These are phyloP conservation scores for Pseudomassariella vexata DNA, from an alignment of 2,329 filamentous ascomycete genomes.

Conservation along the genomic window DNA sequence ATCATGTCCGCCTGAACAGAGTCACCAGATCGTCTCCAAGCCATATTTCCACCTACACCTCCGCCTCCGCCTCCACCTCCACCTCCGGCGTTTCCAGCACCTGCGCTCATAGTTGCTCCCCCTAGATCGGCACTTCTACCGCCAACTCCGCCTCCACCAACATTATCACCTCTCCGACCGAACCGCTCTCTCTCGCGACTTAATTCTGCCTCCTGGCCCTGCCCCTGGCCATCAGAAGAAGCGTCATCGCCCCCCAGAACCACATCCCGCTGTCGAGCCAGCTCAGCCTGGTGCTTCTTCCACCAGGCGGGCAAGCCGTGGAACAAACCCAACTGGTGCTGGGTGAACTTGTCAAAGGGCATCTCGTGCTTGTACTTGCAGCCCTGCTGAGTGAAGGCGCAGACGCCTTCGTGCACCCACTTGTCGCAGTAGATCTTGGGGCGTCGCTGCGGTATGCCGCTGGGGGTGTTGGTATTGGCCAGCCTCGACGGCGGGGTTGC, in stretches of 20 bases:
- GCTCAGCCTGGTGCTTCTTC: constrained; percentile 46
- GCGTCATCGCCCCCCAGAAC: neutral
- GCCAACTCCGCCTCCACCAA: neutral
- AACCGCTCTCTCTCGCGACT: neutral
- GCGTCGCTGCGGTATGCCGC: constrained; percentile 15
- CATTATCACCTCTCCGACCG: neutral
- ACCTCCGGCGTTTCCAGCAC: neutral
- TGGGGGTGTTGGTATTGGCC: neutral
- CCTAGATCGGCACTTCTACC: neutral
- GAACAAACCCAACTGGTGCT: constrained; percentile 66
- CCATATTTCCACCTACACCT: neutral
- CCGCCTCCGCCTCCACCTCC: too few species aligned
- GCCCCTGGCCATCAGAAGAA: too few species aligned
- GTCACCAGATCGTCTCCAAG: neutral
- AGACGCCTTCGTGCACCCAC: constrained; percentile 82
- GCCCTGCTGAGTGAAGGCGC: constrained; percentile 78
- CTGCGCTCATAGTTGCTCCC: neutral
- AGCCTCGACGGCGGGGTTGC: neutral
- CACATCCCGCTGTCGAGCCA: constrained; percentile 25
- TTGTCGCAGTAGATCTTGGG: constrained; percentile 78
- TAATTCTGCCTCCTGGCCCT: neutral
- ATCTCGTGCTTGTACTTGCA: constrained; percentile 91
- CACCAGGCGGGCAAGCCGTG: constrained; percentile 58
- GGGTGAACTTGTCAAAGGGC: constrained; percentile 61
- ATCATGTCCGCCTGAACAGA: neutral